Percentiles rank a stretch among this genome's conserved stretches.
Conservation (phyloP, 2,329 filamentous ascomycete genomes). For the Zymoseptoria crescenta region DNA sequence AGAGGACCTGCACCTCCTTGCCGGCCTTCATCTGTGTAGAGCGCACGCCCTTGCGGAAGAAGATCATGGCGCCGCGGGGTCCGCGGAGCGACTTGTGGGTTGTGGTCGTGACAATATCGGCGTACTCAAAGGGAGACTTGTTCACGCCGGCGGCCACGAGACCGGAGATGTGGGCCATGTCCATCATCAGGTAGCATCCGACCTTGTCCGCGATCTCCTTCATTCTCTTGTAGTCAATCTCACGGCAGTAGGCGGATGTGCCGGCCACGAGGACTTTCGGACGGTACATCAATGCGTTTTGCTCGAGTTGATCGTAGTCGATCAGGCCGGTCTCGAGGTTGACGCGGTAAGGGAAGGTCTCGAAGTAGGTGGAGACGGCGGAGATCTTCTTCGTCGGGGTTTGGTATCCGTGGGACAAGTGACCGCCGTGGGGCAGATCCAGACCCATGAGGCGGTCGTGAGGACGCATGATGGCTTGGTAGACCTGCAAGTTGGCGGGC, state of each 20-base stretch:
- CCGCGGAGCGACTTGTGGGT: slow-evolving; percentile 99
- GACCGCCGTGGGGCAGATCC: slow-evolving; percentile 91
- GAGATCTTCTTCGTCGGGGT: slow-evolving; percentile 79
- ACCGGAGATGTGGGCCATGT: slow-evolving; percentile 98
- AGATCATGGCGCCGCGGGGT: slow-evolving; percentile 98
- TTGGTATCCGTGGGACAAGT: slow-evolving; percentile 95
- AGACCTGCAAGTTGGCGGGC: slow-evolving; percentile 71
- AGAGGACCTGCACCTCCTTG: slow-evolving; percentile 64
- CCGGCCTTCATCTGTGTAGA: slow-evolving; percentile 84
- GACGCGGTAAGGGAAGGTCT: slow-evolving; percentile 95
- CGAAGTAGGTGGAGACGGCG: slow-evolving; percentile 96
- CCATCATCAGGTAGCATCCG: slow-evolving; percentile 88
- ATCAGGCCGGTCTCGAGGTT: slow-evolving; percentile 87
- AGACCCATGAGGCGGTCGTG: slow-evolving; percentile 97
- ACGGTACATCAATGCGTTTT: slow-evolving; percentile 84
- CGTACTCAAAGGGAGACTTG: slow-evolving; percentile 82
- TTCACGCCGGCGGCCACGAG: slow-evolving; percentile 89
- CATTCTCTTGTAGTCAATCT: slow-evolving; percentile 96
- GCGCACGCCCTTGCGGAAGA: slow-evolving; percentile 95
- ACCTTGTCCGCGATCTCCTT: slow-evolving; percentile 89
- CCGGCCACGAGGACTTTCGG: slow-evolving; percentile 95
- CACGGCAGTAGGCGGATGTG: slow-evolving; percentile 94
- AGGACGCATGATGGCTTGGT: slow-evolving; percentile 83
- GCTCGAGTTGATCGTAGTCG: slow-evolving; percentile 88
- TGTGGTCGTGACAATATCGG: slow-evolving; percentile 95